Base-by-base conservation (phyloP, 2,329 filamentous ascomycete species). In the Colletotrichum caudatum region DNA sequence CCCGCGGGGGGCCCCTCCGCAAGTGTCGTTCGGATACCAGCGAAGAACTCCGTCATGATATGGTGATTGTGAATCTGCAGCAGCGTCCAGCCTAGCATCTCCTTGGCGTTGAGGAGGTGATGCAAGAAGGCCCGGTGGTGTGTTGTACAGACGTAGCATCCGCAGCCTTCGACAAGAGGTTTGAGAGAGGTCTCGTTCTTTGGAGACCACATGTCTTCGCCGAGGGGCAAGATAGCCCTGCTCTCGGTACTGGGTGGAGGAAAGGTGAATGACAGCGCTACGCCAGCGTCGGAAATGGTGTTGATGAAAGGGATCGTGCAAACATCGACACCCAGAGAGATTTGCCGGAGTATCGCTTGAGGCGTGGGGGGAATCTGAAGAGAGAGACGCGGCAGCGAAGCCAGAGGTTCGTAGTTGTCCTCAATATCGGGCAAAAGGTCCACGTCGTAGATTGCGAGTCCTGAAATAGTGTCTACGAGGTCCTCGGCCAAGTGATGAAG, bases 51-150 rank as follows among this genome's bases (percentile, higher is more conserved):
- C 57, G 89, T 87, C 64, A 97, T 81, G 9, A 92, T 82, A 72
- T 91, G 87, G 79, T 97, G 91, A 79, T 99, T 99, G 82, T 99
- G 96, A 4, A 97, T 87, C 80, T 98, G 95, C 9, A 99, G 86
- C 9, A 99, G 86, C 0, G 92, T 93, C 96, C 96, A 99, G 33
- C 92, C 95, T 5, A 98, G 89, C 96, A 99, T 98, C 81, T 99
- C 96, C 78, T 95, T 97, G 0, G 96, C 94, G 58, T 90, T 87
- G 7, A 99, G 88, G 1, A 98, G 87, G 80, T 99, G 96, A 74
- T 94, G 92, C 46, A 99, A 78, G 81, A 93, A 99, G 0, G 96
- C 95, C 61, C 92, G 86, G 81, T 97, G 94, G 80, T 98, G 95
- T 23, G 88, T 88, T 2, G 85, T 89, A 84, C 96, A 99, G 29